Evolutionary conservation across 1,284 basidiomycete genomes (phyloP), one percentile per base, ranked within the genome.

Genomic region (Melampsora larici-populina): DNA sequence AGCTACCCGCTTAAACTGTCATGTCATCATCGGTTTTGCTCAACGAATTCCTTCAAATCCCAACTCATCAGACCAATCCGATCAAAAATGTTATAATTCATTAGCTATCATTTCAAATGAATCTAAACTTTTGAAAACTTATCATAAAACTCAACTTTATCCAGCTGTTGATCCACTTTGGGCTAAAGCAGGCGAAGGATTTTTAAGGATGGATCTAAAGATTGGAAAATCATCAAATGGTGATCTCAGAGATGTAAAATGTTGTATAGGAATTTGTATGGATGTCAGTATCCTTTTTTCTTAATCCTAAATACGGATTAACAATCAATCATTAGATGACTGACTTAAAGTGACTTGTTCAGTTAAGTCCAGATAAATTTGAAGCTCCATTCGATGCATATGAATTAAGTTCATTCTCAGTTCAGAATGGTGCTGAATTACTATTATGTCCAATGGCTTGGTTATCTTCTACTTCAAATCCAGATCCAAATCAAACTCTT

Each of bases 81-180:
- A 58, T n/a, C 29, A 15, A 67, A 51, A 67, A 31, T 36, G 29
- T 29, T 75, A 75, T 51, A 75, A 75, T n/a, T 60, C 72, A 8
- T 29, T 75, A 18, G 72, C 48, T 51, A 75, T 75, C 58, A 43
- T 75, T 26, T 75, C 72, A 13, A 67, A 75, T 67, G n/a, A 6
- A n/a, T 43, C 62, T 29, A 48, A 67, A 46, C 29, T 75, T 33
- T 55, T 75, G 5, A 66, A 51, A 24, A 63, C 65, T 18, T 75
- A 75, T 67, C 72, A 75, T 51, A 75, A 75, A 43, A 75, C 72
- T 26, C 64, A 75, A 58, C 72, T 75, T 17, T 75, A 75, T 46
- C 72, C 72, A 8, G 63, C 72, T 18, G 64, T 75, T 18, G 72
- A 75, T 66, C 63, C 64, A 36, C 63, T 75, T 51, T 75, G 72